Evolutionary conservation across 1,284 basidiomycete genomes (phyloP), one percentile per base, ranked within the genome.

Genomic region (Melampsora americana): DNA sequence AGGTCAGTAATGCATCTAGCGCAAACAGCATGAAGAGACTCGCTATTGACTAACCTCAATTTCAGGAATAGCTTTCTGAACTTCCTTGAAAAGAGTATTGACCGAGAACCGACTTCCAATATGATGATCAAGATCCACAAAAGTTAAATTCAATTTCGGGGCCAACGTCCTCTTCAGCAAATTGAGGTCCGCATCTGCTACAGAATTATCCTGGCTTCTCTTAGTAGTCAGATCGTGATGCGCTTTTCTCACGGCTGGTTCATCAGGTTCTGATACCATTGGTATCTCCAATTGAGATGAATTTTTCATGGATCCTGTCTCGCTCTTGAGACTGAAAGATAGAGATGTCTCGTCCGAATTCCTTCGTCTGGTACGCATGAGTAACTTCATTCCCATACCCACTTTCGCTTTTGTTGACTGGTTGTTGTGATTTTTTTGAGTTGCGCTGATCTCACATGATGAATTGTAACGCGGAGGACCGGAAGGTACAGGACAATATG

Each of bases 81-180:
- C 66, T 53, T 75, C 72, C 59, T 68, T 75, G 12, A 75, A 66
- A 5, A 75, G 56, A 18, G 72, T 75, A 32, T 75, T 67, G 20
- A 75, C 72, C 26, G 72, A 75, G 35, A 75, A 75, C 18, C 72
- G 66, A 46, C 64, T 59, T 16, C 72, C 72, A n/a, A 75, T 75
- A 66, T 75, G 72, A 75, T 68, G 72, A 60, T 75, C 72, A 50
- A 75, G 59, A 60, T 75, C 72, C 9, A 75, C 72, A 53, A 75
- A 75, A 26, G 72, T 75, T 30, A 75, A 35, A 53, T 75, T 75
- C 16, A 75, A 26, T 32, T 68, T 75, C 7, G 72, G 72, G 7
- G 72, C 72, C 20, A 75, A 60, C 50, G 66, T 75, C 42, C 72
- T 68, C 28, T 26, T 61, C 18, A 35, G 46, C 16, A 75, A 30